Percentiles rank a stretch among this genome's conserved stretches.
These are phyloP conservation scores for Malassezia equina DNA, from an alignment of 1,284 basidiomycete genomes.

Conservation along the genomic window DNA sequence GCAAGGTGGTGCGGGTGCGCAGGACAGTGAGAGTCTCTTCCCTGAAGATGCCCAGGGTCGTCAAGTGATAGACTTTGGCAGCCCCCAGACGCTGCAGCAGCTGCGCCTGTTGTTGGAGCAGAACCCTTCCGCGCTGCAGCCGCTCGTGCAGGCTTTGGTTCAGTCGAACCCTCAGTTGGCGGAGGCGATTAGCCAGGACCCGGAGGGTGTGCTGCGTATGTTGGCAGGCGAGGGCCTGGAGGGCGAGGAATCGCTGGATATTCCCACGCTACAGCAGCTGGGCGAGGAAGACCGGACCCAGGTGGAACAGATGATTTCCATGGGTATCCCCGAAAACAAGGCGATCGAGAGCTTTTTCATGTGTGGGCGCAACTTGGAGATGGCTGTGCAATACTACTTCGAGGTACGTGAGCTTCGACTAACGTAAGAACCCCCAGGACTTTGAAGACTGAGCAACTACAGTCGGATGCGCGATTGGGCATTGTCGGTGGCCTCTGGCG, in stretches of 20 bases:
- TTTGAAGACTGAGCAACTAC: slow-evolving; percentile 14
- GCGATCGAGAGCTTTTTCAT: slow-evolving; percentile 45
- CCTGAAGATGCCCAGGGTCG: slow-evolving; percentile 33
- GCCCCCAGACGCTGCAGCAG: slow-evolving; percentile 43
- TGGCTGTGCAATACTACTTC: slow-evolving; percentile 48
- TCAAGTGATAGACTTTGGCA: slow-evolving; percentile 41
- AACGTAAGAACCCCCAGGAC: slow-evolving; percentile 16
- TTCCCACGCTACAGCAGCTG: slow-evolving; percentile 33
- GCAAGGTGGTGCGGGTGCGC: slow-evolving; percentile 21
- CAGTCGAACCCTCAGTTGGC: slow-evolving; percentile 46
- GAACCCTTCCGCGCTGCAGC: slow-evolving; percentile 44
- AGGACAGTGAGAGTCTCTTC: slow-evolving; percentile 14
- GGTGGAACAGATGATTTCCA: slow-evolving; percentile 41
- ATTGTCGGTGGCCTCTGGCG: background rate
- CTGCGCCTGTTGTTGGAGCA: slow-evolving; percentile 40
- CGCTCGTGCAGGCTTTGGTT: slow-evolving; percentile 43
- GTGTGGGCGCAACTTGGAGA: slow-evolving; percentile 46
- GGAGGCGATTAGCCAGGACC: slow-evolving; percentile 39
- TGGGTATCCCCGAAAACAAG: slow-evolving; percentile 43
- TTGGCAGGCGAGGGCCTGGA: slow-evolving; percentile 30
- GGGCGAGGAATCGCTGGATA: slow-evolving; percentile 32
- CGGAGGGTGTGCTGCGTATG: slow-evolving; percentile 39
- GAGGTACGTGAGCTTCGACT: slow-evolving; percentile 19
- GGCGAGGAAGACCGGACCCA: slow-evolving; percentile 29
- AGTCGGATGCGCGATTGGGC: background rate